A percentile compares a stretch with the other conserved stretches of the same genome.
These are phyloP conservation scores for Auricularia sp. DNA, from an alignment of 768 basidiomycete genomes.

Conservation along the genomic window DNA sequence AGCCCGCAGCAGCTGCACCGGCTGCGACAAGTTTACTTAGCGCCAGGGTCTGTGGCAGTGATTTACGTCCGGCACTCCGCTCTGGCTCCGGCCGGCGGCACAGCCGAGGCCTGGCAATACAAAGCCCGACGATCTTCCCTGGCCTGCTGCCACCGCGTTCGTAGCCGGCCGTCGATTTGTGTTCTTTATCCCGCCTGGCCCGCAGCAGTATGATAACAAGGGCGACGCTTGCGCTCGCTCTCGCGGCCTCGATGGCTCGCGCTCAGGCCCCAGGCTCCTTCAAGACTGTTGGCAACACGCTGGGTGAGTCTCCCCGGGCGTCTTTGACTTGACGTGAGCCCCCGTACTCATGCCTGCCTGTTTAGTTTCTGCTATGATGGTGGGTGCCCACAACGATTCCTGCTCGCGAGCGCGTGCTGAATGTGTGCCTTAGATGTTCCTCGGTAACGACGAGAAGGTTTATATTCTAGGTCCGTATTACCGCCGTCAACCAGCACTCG, in stretches of 20 bases:
- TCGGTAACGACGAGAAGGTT: constrained; percentile 69
- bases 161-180: too few species aligned
- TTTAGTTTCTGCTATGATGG: background rate
- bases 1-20: too few species aligned
- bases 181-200: background rate
- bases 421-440: constrained; percentile 49
- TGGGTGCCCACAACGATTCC: background rate
- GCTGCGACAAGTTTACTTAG: too few species aligned
- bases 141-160: background rate
- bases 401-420: background rate
- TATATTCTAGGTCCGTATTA: constrained; percentile 47
- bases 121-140: background rate
- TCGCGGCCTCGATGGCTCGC: background rate
- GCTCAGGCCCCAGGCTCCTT: constrained; percentile 35
- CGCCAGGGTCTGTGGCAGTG: too few species aligned
- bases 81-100: background rate
- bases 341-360: background rate
- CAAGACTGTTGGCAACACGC: constrained; percentile 57
- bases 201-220: background rate
- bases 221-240: background rate
- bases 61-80: too few species aligned
- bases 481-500: background rate
- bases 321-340: background rate
- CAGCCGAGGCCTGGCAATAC: background rate
- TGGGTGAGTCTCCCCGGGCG: constrained; percentile 30